Base-by-base conservation (phyloP, 352 stramenopile species). In the Poterioochromonas sp. region DNA sequence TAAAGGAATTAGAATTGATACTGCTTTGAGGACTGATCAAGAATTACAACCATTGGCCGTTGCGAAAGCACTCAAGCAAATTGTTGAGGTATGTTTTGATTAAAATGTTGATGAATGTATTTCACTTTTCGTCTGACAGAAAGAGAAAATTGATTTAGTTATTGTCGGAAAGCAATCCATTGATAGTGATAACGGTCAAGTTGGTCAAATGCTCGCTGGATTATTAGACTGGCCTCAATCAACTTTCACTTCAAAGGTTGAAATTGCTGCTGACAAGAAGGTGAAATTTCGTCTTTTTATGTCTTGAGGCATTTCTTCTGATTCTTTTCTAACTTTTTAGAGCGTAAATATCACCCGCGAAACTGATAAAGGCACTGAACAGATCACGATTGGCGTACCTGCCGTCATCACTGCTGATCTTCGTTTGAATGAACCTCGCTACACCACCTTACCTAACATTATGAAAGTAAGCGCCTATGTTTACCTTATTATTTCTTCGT, bases 361-460 rank as follows among this genome's bases (percentile, higher is more conserved):
- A 83, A 98, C 94, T 32, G 94, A 98, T 86, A 80, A 90, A 18
- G 92, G 93, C 69, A 85, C 95, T 12, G 88, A 97, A 83, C 91
- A 88, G 51, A 76, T 97, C 64, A 86, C 92, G 81, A 76, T 96
- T 26, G 79, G 79, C 0, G 84, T 98, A 44, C 96, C 96, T 1
- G 93, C 94, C 3, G 94, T 99, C 8, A 86, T 99, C 54, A 98
- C 96, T 1, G 95, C 94, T 39, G 96, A 99, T 84, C 85, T 99
- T 70, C 92, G 96, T 43, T 88, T 99, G 49, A 99, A 99, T 85
- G 93, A 97, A 79, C 96, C 96, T 47, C 92, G 96, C n/a, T 99
- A 99, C 86, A 93, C 96, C 26, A 99, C 94, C 73, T 86, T 99
- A 73, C 96, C 96, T 47, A 98, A 99, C 86, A 99, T 99, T 82